Evolutionary conservation across 2,329 filamentous ascomycete genomes (phyloP), one percentile per base, ranked within the genome.

Genomic region (Hypoxylon sp.): DNA sequence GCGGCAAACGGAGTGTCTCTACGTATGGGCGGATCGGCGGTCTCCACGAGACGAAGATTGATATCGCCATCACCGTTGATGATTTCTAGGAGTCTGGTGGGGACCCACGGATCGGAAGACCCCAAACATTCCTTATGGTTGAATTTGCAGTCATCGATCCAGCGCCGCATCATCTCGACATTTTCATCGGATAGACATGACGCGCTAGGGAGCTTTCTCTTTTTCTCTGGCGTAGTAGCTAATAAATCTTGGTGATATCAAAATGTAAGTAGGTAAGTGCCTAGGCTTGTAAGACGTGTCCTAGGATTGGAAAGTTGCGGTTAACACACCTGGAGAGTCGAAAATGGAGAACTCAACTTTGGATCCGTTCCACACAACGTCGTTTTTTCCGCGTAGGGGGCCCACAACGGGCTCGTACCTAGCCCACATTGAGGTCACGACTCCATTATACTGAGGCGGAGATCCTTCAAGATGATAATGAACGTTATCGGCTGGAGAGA

Each of bases 241-340:
- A 64, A 49, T 10, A 34, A 6, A 9, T 38, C n/a, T 52, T 60
- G 14, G n/a, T 34, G 38, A 10, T 11, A 28, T 28, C 25, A 28
- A 30, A 17, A 28, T 49, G 25, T 49, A 17, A 30, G 21, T 19
- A 23, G 5, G 45, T 21, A 43, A 6, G 28, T 30, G 9, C 28
- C 28, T 30, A 30, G 3, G 45, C 3, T 48, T 25, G 45, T 11
- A 25, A 49, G 45, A 14, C 14, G 10, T 48, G 14, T 48, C n/a
- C 13, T 3, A 21, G 23, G 17, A 13, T 45, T 56, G 38, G 36
- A 14, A 9, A 13, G 23, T 45, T 17, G 11, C n/a, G 13, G 36
- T 45, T 17, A 11, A 57, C 64, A 23, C 56, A 63, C 65, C 67
- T 65, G 61, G 45, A 9, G 64, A 67, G 62, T 70, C 67, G 28